A percentile compares a stretch with the other conserved stretches of the same genome.
These are phyloP conservation scores for Colletotrichum somersetense DNA, from an alignment of 2,329 filamentous ascomycete species.

Conservation along the genomic window DNA sequence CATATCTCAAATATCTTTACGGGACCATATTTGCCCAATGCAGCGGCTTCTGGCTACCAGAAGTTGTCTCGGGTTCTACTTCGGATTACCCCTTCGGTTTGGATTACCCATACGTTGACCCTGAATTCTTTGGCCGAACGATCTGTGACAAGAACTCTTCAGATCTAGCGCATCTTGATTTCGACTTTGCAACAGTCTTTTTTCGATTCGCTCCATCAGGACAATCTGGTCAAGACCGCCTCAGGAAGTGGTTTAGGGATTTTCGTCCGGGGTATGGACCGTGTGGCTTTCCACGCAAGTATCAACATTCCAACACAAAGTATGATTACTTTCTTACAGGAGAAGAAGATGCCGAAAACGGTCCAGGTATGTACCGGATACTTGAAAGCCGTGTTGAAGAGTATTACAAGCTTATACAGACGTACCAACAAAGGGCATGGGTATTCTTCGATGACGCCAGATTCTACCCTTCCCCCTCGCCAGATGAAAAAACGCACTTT, in stretches of 20 bases:
- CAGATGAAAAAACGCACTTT: neutral
- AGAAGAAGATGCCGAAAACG: neutral
- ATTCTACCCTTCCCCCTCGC: neutral
- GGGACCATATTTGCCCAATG: neutral
- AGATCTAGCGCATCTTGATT: neutral
- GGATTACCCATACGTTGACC: neutral
- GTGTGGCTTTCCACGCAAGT: no score
- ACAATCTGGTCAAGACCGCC: neutral
- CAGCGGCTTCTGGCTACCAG: neutral
- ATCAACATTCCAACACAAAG: neutral
- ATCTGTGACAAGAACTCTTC: no score
- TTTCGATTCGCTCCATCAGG: neutral
- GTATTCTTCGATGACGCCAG: neutral
- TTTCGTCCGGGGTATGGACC: rapidly evolving
- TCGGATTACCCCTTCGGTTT: neutral
- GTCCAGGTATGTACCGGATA: neutral
- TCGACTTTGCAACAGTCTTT: neutral
- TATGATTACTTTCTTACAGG: neutral
- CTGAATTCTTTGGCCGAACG: neutral
- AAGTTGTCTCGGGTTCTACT: neutral
- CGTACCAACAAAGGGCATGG: neutral
- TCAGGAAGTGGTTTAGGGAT: neutral
- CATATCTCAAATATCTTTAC: neutral
- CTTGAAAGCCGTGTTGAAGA: neutral
- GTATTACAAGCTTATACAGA: neutral